Conservation (phyloP, 2,329 filamentous ascomycete species). For the Emmonsiellopsis sp. region DNA sequence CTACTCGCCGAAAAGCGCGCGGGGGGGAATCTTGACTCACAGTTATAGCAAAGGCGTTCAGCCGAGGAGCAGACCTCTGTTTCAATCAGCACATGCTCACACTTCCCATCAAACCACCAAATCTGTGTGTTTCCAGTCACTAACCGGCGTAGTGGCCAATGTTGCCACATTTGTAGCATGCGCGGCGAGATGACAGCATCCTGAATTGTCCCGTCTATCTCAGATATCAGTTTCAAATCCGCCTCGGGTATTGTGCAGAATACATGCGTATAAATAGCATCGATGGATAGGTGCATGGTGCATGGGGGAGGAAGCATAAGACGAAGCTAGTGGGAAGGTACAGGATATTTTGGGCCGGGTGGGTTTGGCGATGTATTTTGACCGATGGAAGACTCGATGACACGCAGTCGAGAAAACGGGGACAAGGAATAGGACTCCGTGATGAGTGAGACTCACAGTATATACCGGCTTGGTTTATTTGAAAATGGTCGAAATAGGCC, state of each 20-base stretch:
- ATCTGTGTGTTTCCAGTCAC: slow-evolving; percentile 9
- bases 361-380: too few species aligned
- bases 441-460: too few species aligned
- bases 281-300: too few species aligned
- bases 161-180: slow-evolving; percentile 71
- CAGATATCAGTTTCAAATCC: not conserved
- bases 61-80: slow-evolving; percentile 94
- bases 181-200: slow-evolving; percentile 77
- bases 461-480: too few species aligned
- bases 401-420: too few species aligned
- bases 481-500: too few species aligned
- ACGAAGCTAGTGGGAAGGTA: not conserved
- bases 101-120: slow-evolving; percentile 37
- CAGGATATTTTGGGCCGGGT: not conserved
- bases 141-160: slow-evolving; percentile 58
- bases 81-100: slow-evolving; percentile 46
- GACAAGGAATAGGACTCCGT: too few species aligned
- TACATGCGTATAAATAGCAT: too few species aligned
- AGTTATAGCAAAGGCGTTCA: slow-evolving; percentile 99
- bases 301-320: too few species aligned
- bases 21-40: slow-evolving; percentile 44
- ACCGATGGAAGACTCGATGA: too few species aligned
- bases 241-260: not conserved
- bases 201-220: slow-evolving; percentile 1
- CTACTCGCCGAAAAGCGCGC: slow-evolving; percentile 1